These are phyloP conservation scores for Berberis vulgaris DNA, from an alignment of 164 flowering plant species.

Conservation along the genomic window DNA sequence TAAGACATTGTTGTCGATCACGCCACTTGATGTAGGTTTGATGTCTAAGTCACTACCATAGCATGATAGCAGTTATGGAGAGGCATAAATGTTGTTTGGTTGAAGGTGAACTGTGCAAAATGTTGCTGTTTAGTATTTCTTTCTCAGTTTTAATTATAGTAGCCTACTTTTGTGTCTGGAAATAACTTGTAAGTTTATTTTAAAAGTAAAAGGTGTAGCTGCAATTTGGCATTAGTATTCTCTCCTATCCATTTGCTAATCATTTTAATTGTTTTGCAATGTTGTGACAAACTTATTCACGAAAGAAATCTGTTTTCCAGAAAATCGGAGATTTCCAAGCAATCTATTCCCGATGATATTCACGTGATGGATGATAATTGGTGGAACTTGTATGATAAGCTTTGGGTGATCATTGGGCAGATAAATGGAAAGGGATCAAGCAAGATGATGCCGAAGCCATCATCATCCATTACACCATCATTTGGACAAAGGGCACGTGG, in stretches of 20 bases:
- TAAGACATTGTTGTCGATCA: no score
- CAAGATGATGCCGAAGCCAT: conserved; percentile 45
- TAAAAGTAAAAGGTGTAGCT: no score
- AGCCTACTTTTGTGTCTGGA: no score
- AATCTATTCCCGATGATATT: conserved; percentile 25
- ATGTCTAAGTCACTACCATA: no score
- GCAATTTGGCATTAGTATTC: no score
- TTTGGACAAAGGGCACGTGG: conserved; percentile 99
- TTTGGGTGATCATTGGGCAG: conserved; percentile 70
- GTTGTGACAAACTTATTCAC: not conserved
- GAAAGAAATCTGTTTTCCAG: conserved; percentile 17
- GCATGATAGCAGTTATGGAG: no score
- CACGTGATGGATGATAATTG: conserved; percentile 42
- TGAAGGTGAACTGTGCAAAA: no score
- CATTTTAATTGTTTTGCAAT: not conserved
- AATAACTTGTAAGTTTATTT: no score
- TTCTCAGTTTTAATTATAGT: no score
- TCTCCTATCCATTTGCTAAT: not conserved
- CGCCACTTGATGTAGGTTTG: no score
- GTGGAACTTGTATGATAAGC: conserved; percentile 83
- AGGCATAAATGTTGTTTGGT: no score
- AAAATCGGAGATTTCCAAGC: conserved; percentile 17
- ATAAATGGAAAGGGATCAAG: conserved; percentile 85
- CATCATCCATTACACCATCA: conserved; percentile 58
- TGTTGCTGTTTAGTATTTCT: no score